Evolutionary conservation across 2,329 filamentous ascomycete genomes (phyloP), one percentile per base, ranked within the genome.

Genomic region (Tetracladium maxilliforme): DNA sequence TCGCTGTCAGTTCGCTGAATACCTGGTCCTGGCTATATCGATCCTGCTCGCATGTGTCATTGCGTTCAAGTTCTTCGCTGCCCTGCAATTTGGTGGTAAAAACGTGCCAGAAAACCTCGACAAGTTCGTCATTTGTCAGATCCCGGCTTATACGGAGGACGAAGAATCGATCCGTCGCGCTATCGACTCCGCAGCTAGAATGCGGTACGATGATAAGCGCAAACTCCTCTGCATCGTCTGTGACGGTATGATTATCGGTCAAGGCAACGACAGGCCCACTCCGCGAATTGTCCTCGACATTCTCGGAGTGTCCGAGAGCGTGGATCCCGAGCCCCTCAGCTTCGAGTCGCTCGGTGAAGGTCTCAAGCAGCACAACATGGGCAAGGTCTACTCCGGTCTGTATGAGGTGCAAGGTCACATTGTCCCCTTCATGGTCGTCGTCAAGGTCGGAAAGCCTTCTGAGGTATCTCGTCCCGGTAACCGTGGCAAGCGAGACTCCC

Each of bases 201-300:
- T 94, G 84, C 75, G 74, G 37, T 98, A 98, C 45, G 90, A 98
- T 43, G 87, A 98, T 48, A 98, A 98, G 60, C 82, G 90, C 44
- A 98, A 98, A 60, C 65, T 98, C 9, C 61, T 98, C 14, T 72
- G 93, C 36, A 65, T 98, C 33, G 64, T 98, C 35, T 98, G 90
- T 43, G 90, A 98, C 44, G 90, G 90, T 54, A 95, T 98, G 87
- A 98, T 98, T 59, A 92, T 98, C 37, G 90, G 90, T 42, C 86
- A 94, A 56, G 90, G 90, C 44, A 98, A 98, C 52, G 90, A 98
- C 48, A 71, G 84, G 33, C 83, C 90, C 6, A 98, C 90, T 1
- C 90, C 90, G 21, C 74, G 86, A 33, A 98, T 98, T 37, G 86
- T 98, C 14, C 65, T 98, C 27, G 90, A 98, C 43, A 98, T 98